phyloP scores from a whole-genome alignment of 2,329 filamentous ascomycete genomes.

The Xylaria sp. region DNA sequence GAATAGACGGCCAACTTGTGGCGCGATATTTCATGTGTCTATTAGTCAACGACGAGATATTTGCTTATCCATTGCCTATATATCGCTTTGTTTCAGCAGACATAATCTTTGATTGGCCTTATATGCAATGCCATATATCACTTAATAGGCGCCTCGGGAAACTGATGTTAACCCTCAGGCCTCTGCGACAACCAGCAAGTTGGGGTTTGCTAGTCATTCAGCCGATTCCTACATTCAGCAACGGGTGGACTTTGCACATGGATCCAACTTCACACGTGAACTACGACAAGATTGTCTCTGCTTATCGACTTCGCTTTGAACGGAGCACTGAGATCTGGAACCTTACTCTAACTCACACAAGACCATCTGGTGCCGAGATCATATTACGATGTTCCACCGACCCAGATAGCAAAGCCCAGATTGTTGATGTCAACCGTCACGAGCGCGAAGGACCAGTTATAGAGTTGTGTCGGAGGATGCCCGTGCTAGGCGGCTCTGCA shows the following conservation, averaged over 20 bases:
- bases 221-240: not conserved
- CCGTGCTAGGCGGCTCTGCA: conserved; percentile 9
- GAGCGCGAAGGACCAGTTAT: conserved; percentile 7
- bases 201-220: not conserved
- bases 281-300: not conserved
- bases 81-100: conserved; percentile 9
- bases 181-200: not conserved
- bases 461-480: conserved; percentile 5
- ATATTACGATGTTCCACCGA: not conserved
- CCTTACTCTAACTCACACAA: not conserved
- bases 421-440: not conserved
- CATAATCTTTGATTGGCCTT: conserved; percentile 1
- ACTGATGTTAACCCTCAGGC: not conserved
- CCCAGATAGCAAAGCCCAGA: not conserved
- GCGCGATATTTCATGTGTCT: conserved; percentile 26
- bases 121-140: conserved; percentile 23
- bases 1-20: not conserved
- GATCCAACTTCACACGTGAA: not conserved
- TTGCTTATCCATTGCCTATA: not conserved
- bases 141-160: not conserved
- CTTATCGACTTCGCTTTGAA: conserved; percentile 7
- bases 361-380: not conserved
- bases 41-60: not conserved
- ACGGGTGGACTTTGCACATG: conserved; percentile 17
- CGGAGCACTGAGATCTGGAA: not conserved